Evolutionary conservation across 306 rosid genomes (phyloP).

Genomic region (Quercus cerris): DNA sequence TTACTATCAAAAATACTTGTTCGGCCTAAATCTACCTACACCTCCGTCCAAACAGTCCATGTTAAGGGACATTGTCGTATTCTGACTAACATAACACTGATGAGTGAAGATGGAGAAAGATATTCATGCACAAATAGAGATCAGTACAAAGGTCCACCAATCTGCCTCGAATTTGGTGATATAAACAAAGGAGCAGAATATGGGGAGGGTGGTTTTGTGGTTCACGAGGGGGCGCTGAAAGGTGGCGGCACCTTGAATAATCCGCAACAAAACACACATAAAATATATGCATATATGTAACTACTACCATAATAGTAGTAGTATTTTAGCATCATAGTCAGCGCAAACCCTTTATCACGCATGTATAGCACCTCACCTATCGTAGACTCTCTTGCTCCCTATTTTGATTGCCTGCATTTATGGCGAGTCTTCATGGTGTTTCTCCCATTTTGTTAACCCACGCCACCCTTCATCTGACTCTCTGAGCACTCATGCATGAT

Average conservation of each 20-base stretch:
- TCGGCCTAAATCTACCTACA: neutral
- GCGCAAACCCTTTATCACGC: constrained; percentile 28
- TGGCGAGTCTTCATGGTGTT: constrained; percentile 21
- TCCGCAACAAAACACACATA: neutral
- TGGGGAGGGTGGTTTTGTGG: constrained; percentile 15
- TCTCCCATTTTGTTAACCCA: neutral
- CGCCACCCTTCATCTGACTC: neutral
- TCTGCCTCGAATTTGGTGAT: constrained; percentile 34
- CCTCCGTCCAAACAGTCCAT: constrained; percentile 1
- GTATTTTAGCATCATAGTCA: constrained; percentile 12
- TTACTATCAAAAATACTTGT: neutral
- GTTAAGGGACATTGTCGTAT: constrained; percentile 13
- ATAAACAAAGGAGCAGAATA: constrained; percentile 3
- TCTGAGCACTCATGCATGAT: constrained; percentile 5
- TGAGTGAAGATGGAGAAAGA: neutral
- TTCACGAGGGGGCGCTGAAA: constrained; percentile 38
- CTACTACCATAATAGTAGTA: neutral
- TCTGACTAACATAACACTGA: neutral
- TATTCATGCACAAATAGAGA: neutral
- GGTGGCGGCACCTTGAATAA: constrained; percentile 29
- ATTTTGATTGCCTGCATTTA: constrained; percentile 26
- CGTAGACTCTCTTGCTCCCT: constrained; percentile 6
- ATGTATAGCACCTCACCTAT: constrained; percentile 17
- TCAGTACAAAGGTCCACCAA: constrained; percentile 20
- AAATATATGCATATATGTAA: neutral